Evolutionary conservation across 2,329 filamentous ascomycete species (phyloP).

Genomic region (Thelonectria blattea): DNA sequence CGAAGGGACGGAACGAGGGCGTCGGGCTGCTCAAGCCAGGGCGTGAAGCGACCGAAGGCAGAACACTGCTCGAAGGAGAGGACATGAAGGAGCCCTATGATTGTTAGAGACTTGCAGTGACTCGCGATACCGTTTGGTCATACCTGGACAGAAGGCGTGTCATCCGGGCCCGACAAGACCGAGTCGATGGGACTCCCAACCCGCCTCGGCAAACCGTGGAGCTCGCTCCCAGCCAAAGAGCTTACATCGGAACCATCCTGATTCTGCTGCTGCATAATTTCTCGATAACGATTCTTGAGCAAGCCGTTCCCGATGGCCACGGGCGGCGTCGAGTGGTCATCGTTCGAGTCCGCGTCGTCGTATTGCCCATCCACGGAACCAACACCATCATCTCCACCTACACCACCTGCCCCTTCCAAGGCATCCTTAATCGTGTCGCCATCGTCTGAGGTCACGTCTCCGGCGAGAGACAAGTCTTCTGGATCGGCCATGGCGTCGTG

Average conservation of each 20-base stretch:
- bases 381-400: slow-evolving; percentile 28
- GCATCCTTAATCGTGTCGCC: slow-evolving; percentile 46
- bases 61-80: slow-evolving; percentile 75
- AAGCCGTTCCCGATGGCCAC: slow-evolving; percentile 32
- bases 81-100: slow-evolving; percentile 65
- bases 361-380: slow-evolving; percentile 15
- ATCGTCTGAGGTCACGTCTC: slow-evolving; percentile 49
- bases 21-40: slow-evolving; percentile 72
- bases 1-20: slow-evolving; percentile 89
- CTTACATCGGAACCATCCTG: slow-evolving; percentile 59
- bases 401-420: slow-evolving; percentile 25
- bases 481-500: slow-evolving; percentile 55
- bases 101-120: slow-evolving; percentile 35
- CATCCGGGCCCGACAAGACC: slow-evolving; percentile 76
- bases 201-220: slow-evolving; percentile 59
- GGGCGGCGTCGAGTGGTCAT: slow-evolving; percentile 29
- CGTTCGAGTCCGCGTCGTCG: slow-evolving; percentile 24
- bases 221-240: slow-evolving; percentile 53
- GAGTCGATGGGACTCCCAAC: slow-evolving; percentile 73
- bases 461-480: slow-evolving; percentile 51
- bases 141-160: slow-evolving; percentile 84
- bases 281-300: slow-evolving; percentile 51
- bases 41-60: slow-evolving; percentile 72
- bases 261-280: slow-evolving; percentile 50
- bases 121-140: slow-evolving; percentile 31